Base-by-base conservation (phyloP, 2,329 filamentous ascomycete genomes). In the Fusarium luffae region DNA sequence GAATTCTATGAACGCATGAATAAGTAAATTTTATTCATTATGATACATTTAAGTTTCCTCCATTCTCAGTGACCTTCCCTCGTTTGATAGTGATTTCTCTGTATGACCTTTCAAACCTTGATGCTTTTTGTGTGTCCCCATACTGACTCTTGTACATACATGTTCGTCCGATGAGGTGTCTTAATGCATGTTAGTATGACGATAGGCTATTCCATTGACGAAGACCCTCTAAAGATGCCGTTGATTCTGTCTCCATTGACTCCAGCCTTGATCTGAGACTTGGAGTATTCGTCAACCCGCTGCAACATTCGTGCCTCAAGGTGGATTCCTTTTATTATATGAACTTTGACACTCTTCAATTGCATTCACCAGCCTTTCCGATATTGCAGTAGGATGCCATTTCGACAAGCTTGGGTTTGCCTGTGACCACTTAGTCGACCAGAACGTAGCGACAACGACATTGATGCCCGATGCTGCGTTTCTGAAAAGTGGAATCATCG, bases 1-100 rank as follows among this genome's bases (percentile, higher is more conserved):
- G 66, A 70, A 28, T 8, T 2, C n/a, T 21, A 69, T 54, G 61
- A 67, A 51, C 23, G 10, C 5, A 19, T 44, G 13, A 59, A 50
- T 54, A 28, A 69, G 40, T 34, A 27, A 27, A 2, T 12, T 7
- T 16, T 34, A 60, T 40, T 63, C 56, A 42, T 11, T 48, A 44
- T 49, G 34, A 55, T 34, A 55, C 2, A 11, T n/a, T 8, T 1
- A n/a, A 5, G 25, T 30, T 30, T 14, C 1, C 14, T 10, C 16
- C 41, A 4, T 16, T 9, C 8, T 14, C 4, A 14, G 41, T 43
- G 41, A 43, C 10, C 25, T 19, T 28, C 11, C 27, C 27, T 28
- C 27, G 10, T 28, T 28, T 28, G 27, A 28, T 28, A 28, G 10
- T 28, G 27, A 28, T 28, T 12, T 28, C 27, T 28, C 27, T 28